phyloP scores from a whole-genome alignment of 352 stramenopile genomes.

The Phytophthora meadii region DNA sequence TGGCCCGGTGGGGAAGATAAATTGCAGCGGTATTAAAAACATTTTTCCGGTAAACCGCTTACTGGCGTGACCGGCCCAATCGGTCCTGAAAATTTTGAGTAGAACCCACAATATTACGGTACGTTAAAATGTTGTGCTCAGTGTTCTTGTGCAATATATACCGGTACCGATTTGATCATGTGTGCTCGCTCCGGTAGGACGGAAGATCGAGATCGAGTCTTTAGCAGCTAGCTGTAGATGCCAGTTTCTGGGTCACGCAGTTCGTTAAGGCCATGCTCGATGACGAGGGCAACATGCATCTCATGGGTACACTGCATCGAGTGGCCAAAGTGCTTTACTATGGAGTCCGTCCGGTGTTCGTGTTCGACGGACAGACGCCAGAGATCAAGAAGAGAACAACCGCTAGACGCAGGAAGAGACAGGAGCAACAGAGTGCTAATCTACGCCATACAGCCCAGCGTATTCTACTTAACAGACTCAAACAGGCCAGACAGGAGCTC shows the following conservation, averaged over 20 bases:
- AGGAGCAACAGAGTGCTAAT: slow-evolving; percentile 80
- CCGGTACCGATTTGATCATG: not conserved
- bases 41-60: too few relatives aligned
- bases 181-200: slow-evolving; percentile 92
- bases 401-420: slow-evolving; percentile 61
- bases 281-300: slow-evolving; percentile 94
- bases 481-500: slow-evolving; percentile 63
- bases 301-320: slow-evolving; percentile 95
- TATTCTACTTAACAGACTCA: slow-evolving; percentile 94
- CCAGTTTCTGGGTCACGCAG: slow-evolving; percentile 99
- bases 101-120: too few relatives aligned
- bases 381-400: too few relatives aligned
- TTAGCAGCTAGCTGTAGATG: slow-evolving; percentile 98
- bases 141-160: too few relatives aligned
- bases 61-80: too few relatives aligned
- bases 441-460: slow-evolving; percentile 94
- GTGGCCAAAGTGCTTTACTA: slow-evolving; percentile 96
- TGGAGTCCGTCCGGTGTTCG: slow-evolving; percentile 97
- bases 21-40: too few relatives aligned
- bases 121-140: too few relatives aligned
- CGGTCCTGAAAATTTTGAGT: too few relatives aligned
- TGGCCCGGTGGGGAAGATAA: too few relatives aligned
- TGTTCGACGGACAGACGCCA: slow-evolving; percentile 90
- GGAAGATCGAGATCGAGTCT: slow-evolving; percentile 96
- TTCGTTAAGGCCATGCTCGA: slow-evolving; percentile 99